Evolutionary conservation across 2,329 filamentous ascomycete genomes (phyloP), one percentile per base, ranked within the genome.

Genomic region (Cercospora zeina): DNA sequence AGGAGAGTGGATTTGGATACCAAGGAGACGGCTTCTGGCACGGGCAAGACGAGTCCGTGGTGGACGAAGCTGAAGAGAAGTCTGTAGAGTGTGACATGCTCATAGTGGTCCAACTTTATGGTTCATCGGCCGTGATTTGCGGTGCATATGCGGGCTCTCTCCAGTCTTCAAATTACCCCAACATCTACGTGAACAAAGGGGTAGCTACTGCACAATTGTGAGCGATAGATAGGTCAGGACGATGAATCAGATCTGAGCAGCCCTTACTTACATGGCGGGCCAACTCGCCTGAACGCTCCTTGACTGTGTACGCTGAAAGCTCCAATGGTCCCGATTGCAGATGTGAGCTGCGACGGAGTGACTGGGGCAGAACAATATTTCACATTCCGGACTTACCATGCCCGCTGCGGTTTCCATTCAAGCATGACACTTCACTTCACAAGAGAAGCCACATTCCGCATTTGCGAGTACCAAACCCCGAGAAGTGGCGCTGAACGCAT

Each of bases 1-100:
- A 73, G 77, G 33, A 74, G 78, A 31, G 68, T 58, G 42, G 73
- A 78, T 67, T 49, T 79, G 62, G 76, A 78, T 13, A 30, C 34
- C n/a, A 53, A 34, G 49, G 27, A 19, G n/a, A 53, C 31, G 30
- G 21, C 16, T 14, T 27, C 27, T 8, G 42, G 42, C 42, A 49
- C 21, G 1, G 42, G 27, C 11, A 49, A 30, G 13, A 49, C 42
- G 42, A 49, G 6, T 30, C 27, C 42, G 14, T 49, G 21, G 21
- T 49, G 42, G 42, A 49, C 21, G 14, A 49, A 27, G 42, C 11
- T 49, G 21, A 49, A 49, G 42, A 49, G 42, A 19, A 49, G 21
- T 49, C 27, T 49, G 13, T 49, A 49, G 42, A n/a, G 14, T 49
- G 7, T 5, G 13, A 7, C 6, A 47, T 21, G 4, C 5, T 31